Base-by-base conservation (phyloP, 768 basidiomycete species). In the Termitomyces heimii region DNA sequence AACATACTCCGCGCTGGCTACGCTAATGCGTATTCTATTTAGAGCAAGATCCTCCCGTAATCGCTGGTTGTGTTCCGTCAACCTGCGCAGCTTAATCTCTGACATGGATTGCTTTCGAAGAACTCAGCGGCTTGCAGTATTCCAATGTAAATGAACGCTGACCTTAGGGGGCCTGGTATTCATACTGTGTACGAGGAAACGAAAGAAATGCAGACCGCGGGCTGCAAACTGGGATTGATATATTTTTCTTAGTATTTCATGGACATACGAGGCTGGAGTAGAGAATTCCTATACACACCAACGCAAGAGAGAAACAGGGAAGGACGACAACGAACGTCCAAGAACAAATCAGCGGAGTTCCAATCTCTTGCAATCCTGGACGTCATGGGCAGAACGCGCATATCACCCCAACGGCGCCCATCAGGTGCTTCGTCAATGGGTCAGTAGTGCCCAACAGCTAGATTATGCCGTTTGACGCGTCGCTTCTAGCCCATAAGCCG, bases 61-160 rank as follows among this genome's bases (percentile, higher is more conserved):
- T 62, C 95, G 82, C 70, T 91, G 87, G 68, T 96, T 98, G 75
- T 97, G 94, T 75, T 98, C 95, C 51, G 88, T 90, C 68, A 98
- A 77, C 40, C 95, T 81, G 37, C 94, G 85, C 61, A 97, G 86
- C 82, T 96, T 97, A 69, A 97, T 89, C 82, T 97, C 95, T 50
- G 91, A 92, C 93, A 98, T 96, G 66, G 92, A 92, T 82, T 94
- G 94, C 82, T 82, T 66, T 49, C 56, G 12, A 65, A 12, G 28
- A 47, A 16, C 45, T 49, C 56, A 58, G 40, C 44, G 52, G 52
- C 42, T 14, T 24, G 53, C 45, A 58, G 44, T 18, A 35, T 26
- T 31, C 31, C 6, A 58, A 60, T 43, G 44, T 53, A 54, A 52
- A 62, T 60, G 58, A 46, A 53, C 37, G 65, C 74, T 62, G 60